Conservation (phyloP, 352 stramenopile species). For the Stramenopiles sp. region DNA sequence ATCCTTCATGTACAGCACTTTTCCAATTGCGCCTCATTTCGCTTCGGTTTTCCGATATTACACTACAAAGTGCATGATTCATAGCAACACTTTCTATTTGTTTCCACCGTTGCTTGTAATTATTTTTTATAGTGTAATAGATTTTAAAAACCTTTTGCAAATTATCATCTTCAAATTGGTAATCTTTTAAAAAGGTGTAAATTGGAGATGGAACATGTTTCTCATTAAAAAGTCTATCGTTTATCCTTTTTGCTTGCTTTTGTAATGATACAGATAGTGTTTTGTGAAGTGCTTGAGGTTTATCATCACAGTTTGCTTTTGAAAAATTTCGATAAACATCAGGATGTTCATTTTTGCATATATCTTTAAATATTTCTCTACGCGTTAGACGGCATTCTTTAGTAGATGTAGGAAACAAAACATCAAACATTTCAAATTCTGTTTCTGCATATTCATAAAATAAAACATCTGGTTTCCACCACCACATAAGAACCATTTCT, state of each 20-base stretch:
- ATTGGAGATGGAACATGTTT: background rate
- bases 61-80: background rate
- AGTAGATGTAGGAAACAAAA: background rate
- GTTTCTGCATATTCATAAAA: background rate
- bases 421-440: constrained; percentile 1
- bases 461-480: background rate
- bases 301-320: background rate
- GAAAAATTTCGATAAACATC: background rate
- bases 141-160: background rate
- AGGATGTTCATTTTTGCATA: background rate
- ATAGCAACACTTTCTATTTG: constrained; percentile 4
- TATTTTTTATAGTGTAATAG: background rate
- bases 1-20: background rate
- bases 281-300: background rate
- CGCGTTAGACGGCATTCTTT: background rate
- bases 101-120: background rate
- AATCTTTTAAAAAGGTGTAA: background rate
- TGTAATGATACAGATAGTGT: background rate
- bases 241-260: background rate
- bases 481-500: background rate
- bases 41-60: background rate
- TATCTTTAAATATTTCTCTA: background rate
- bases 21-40: background rate
- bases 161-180: background rate
- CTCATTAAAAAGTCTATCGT: constrained; percentile 2